Conservation (phyloP, 768 basidiomycete species). For the Neoboletus magnificus region DNA sequence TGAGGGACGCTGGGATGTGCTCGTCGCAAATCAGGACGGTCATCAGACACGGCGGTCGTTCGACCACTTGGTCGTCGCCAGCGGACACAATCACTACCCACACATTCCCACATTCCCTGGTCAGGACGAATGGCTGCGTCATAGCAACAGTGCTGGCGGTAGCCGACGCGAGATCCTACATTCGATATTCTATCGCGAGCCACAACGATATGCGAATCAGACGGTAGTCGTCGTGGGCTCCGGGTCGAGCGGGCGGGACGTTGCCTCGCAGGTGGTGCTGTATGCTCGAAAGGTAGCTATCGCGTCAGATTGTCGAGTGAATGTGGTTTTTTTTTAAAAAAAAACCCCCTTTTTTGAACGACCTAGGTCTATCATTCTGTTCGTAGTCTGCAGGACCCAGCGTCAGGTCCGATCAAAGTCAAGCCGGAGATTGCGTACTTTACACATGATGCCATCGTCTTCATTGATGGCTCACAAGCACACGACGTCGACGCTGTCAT, state of each 20-base stretch:
- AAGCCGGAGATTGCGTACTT: conserved; percentile 51
- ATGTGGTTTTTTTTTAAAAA: not conserved
- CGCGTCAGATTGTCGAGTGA: not conserved
- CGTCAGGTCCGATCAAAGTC: conserved; percentile 22
- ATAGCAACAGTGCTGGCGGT: conserved; percentile 4
- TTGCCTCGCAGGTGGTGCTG: conserved; percentile 39
- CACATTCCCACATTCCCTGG: conserved; percentile 44
- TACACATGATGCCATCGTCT: conserved; percentile 41
- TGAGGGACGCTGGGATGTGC: conserved; percentile 45
- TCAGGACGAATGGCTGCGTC: conserved; percentile 46
- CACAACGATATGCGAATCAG: conserved; percentile 40
- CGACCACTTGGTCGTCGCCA: conserved; percentile 55
- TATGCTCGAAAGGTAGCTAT: conserved; percentile 41
- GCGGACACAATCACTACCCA: conserved; percentile 56
- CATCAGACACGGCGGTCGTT: conserved; percentile 28
- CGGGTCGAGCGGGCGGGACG: conserved; percentile 46
- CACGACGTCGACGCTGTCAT: conserved; percentile 45
- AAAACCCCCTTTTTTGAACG: not conserved
- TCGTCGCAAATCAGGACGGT: conserved; percentile 25
- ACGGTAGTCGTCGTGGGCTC: conserved; percentile 51
- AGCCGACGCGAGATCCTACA: conserved; percentile 43
- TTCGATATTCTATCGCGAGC: conserved; percentile 51
- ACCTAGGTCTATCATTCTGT: conserved; percentile 36
- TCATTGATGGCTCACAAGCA: conserved; percentile 43
- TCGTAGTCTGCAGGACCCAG: conserved; percentile 22